These are phyloP conservation scores for Nigrospora oryzae DNA, from an alignment of 2,329 filamentous ascomycete genomes.

Conservation along the genomic window DNA sequence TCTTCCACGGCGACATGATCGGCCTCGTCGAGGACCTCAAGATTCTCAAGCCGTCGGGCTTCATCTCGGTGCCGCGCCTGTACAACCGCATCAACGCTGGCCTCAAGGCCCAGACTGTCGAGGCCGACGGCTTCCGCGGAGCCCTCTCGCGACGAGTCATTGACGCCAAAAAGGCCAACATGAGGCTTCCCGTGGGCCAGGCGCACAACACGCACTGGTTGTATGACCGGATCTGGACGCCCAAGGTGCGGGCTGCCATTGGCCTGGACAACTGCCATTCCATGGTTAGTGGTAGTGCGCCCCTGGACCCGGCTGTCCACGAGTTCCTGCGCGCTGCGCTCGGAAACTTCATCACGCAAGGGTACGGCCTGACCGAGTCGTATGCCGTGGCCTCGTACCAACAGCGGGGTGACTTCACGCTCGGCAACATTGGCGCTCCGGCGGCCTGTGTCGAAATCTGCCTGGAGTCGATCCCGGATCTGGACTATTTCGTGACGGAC, in stretches of 20 bases:
- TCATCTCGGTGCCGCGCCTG: constrained; percentile 83
- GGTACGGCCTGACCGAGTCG: constrained; percentile 90
- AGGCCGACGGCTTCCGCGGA: constrained; percentile 73
- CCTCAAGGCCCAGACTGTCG: constrained; percentile 70
- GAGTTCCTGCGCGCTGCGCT: constrained; percentile 82
- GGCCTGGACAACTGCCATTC: constrained; percentile 65
- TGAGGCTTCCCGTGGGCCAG: constrained; percentile 62
- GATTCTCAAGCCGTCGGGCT: constrained; percentile 69
- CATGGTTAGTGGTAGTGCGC: constrained; percentile 85
- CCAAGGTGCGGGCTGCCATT: constrained; percentile 75
- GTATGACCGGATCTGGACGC: constrained; percentile 83
- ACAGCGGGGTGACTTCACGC: constrained; percentile 57
- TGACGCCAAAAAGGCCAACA: constrained; percentile 67
- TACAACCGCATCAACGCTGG: constrained; percentile 85
- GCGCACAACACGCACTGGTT: constrained; percentile 73
- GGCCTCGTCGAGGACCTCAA: constrained; percentile 89
- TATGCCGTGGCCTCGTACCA: constrained; percentile 74
- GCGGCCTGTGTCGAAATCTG: constrained; percentile 64
- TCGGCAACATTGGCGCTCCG: constrained; percentile 75
- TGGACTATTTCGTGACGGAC: constrained; percentile 85
- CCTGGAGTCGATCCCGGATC: constrained; percentile 80
- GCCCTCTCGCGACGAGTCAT: constrained; percentile 74
- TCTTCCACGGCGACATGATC: constrained; percentile 86
- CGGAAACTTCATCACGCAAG: constrained; percentile 71
- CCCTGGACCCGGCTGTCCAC: constrained; percentile 81